These are phyloP conservation scores for Xylaria acuta DNA, from an alignment of 495 filamentous ascomycete species.

Conservation along the genomic window DNA sequence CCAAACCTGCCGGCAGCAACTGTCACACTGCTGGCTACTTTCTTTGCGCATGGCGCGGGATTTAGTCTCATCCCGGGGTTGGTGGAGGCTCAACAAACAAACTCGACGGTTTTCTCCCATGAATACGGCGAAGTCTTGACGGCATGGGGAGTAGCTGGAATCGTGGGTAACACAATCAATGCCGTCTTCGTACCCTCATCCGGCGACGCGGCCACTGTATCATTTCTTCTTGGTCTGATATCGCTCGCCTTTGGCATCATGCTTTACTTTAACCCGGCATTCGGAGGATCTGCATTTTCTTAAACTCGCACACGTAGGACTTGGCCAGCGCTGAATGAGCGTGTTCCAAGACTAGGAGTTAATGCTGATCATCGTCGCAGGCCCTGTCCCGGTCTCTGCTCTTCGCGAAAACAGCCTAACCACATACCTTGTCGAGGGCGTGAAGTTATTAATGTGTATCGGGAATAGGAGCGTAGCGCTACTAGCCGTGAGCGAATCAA, in stretches of 20 bases:
- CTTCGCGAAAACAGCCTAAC: not conserved
- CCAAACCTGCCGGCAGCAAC: not conserved
- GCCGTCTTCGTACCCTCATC: not conserved
- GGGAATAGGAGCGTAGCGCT: not conserved
- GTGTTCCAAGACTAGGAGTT: not conserved
- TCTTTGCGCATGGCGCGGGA: constrained; percentile 7
- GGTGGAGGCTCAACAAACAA: not conserved
- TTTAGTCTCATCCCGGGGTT: constrained; percentile 8
- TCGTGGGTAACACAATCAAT: not conserved
- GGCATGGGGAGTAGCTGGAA: constrained; percentile 11
- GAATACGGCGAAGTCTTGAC: constrained; percentile 6
- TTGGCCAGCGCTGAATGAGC: not conserved
- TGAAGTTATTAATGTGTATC: not conserved
- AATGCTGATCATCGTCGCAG: not conserved
- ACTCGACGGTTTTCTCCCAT: not conserved
- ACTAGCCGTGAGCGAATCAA: too few species aligned
- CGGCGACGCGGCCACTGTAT: not conserved
- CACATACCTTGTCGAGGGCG: not conserved
- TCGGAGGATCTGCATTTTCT: not conserved
- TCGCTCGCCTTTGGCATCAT: not conserved
- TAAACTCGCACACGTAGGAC: not conserved
- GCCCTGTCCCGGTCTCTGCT: not conserved
- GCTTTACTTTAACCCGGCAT: not conserved
- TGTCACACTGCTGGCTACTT: not conserved
- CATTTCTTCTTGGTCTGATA: not conserved